phyloP scores from a whole-genome alignment of 2,329 filamentous ascomycete genomes.

The Diaporthe nobilis region DNA sequence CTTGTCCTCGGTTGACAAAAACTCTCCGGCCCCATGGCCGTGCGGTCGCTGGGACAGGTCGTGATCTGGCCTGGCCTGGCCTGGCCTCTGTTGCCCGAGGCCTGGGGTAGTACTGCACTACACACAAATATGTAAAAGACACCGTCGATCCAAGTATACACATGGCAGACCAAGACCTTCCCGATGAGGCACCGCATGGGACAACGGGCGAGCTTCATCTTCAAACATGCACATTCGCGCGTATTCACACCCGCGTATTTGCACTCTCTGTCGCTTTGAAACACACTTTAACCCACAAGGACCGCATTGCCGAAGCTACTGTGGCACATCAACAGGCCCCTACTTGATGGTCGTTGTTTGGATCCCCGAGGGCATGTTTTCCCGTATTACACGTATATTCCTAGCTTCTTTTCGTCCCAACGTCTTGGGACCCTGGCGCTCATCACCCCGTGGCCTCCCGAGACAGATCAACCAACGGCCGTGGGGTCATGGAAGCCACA shows the following conservation, averaged over 20 bases:
- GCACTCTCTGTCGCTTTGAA: conserved; percentile 17
- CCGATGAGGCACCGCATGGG: conserved; percentile 7
- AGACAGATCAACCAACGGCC: conserved; percentile 29
- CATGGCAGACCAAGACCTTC: conserved; percentile 11
- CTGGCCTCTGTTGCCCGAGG: not conserved
- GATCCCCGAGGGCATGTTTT: not conserved
- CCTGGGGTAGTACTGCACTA: not conserved
- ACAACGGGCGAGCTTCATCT: not conserved
- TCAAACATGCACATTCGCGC: conserved; percentile 11
- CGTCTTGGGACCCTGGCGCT: conserved; percentile 27
- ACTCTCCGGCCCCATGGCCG: conserved; percentile 22
- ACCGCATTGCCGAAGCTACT: conserved; percentile 20
- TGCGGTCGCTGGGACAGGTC: conserved; percentile 2
- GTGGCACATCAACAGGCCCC: conserved; percentile 7
- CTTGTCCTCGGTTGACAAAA: conserved; percentile 12
- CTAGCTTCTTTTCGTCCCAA: not conserved
- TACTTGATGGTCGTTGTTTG: not conserved
- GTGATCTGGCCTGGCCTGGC: conserved; percentile 1
- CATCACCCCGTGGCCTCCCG: conserved; percentile 32
- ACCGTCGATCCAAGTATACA: conserved; percentile 13
- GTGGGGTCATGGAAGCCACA: conserved; percentile 15
- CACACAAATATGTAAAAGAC: conserved; percentile 3
- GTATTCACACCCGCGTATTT: conserved; percentile 20
- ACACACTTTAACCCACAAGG: conserved; percentile 4
- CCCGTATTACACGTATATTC: not conserved